Evolutionary conservation across 371 early-diverging fungal species (phyloP).

Genomic region (Mortierella sp.): DNA sequence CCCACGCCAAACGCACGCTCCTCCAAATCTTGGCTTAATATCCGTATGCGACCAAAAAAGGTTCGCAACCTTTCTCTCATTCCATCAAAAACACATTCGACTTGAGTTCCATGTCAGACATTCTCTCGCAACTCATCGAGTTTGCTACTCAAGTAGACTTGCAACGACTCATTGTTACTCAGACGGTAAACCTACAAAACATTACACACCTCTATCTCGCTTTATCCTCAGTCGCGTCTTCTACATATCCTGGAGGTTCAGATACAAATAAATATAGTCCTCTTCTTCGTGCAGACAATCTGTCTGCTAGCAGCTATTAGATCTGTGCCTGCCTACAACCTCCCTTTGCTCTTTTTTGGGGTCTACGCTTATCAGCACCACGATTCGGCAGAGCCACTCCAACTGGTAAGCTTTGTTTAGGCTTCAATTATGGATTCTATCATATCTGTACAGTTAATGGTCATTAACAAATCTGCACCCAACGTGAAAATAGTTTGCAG

Average conservation of each 20-base stretch:
- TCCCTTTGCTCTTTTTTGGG: constrained; percentile 49
- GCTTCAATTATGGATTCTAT: not conserved
- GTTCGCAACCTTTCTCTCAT: not conserved
- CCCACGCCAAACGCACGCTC: not conserved
- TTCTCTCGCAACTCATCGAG: constrained; percentile 52
- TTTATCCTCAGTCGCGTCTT: not conserved
- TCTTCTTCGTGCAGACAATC: constrained; percentile 23
- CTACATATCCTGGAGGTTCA: not conserved
- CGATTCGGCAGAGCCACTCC: constrained; percentile 49
- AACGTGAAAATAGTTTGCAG: constrained; percentile 30
- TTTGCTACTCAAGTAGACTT: constrained; percentile 54
- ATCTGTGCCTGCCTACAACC: constrained; percentile 53
- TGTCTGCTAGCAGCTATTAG: constrained; percentile 49
- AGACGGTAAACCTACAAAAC: constrained; percentile 18
- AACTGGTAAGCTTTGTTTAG: constrained; percentile 32
- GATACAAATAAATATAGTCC: not conserved
- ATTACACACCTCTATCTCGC: not conserved
- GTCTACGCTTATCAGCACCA: constrained; percentile 53
- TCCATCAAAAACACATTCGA: not conserved
- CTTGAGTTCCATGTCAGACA: constrained; percentile 36
- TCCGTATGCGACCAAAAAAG: not conserved
- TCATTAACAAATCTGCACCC: not conserved
- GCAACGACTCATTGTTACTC: constrained; percentile 45
- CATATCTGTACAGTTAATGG: not conserved
- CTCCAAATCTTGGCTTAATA: not conserved